Base-by-base conservation (phyloP, 805 yeast genomes). In the Saccharomycopsis lassenensis region DNA sequence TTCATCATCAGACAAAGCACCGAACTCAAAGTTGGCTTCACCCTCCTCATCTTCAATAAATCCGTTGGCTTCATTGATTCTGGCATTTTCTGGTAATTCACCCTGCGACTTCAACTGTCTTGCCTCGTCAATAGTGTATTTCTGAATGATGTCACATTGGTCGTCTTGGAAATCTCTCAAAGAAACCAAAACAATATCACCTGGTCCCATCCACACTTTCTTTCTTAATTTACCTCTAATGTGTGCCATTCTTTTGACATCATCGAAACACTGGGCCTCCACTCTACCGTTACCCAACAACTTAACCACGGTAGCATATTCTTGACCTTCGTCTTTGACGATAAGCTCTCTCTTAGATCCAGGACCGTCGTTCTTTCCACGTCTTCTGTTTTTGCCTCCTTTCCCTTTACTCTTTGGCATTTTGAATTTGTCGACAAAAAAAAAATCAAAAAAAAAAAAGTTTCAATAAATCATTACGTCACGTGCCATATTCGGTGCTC, bases 131-230 rank as follows among this genome's bases (percentile, higher is more conserved):
- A 95, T 79, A 61, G 82, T 85, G 64, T 80, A 91, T 64, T 91
- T 91, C 62, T 89, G 93, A 40, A 91, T 89, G 49, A 91, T 96
- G 59, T 91, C 99, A 69, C 96, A 91, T 61, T 83, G 94, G 45
- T 84, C 95, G 55, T 89, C 96, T 65, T 91, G 96, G 76, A 91
- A 91, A 55, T 91, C 99, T 71, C 99, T 86, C 52, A 91, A 74
- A 5, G 95, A 87, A 32, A 89, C 91, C 56, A 91, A 68, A 50
- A 91, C 85, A 52, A 91, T 91, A 59, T 91, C 99, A 67, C 98
- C 98, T 61, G 86, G 97, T 32, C 83, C 83, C 85, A 91, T 87
- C 99, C 99, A 91, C 44, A 91, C 98, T 74, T 89, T 91, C 79
- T 91, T 91, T 74, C 99, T 83, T 65, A 91, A 74, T 59, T 91